Base-by-base conservation (phyloP, 2,329 filamentous ascomycete genomes). In the Phaeosphaeriaceae sp. region DNA sequence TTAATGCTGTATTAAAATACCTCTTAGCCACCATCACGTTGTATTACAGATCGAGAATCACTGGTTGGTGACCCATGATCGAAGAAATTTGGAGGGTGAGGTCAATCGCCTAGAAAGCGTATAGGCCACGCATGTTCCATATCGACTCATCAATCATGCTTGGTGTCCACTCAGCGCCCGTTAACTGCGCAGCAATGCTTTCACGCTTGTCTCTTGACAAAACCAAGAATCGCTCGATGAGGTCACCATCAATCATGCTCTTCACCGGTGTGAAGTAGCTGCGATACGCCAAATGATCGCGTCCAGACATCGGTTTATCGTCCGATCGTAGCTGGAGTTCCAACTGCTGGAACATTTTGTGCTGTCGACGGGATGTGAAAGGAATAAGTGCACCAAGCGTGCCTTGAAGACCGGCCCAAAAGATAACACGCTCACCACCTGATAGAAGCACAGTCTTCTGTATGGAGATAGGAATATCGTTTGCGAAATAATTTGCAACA, bases 201-300 rank as follows among this genome's bases (percentile, higher is more conserved):
- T 91, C 87, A 81, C 97, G 96, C 79, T 90, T 92, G 66, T 97
- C 93, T 61, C 87, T 88, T 20, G 88, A 83, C 52, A 99, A 79
- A 51, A 94, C 77, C 50, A 91, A 85, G 75, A 91, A 99, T 61
- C 92, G 84, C 79, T 99, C 94, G 66, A 94, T 96, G 33, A 99
- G 79, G 76, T 99, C 94, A 21, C 94, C 94, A 74, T 99, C 94
- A 64, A 99, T 96, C 21, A 95, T 87, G 7, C 92, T 92, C 81
- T 99, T 99, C 34, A 96, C 91, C 0, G 94, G 95, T 6, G 90
- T 91, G 72, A 97, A 99, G 76, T 97, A 99, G 58, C 92, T 87
- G 56, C 95, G 84, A 74, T 96, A 99, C 67, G 96, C 95, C 37
- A 99, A 80, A 74, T 99, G 94, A 72, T 99, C 95, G 58, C 95